Percentiles rank a stretch among this genome's conserved stretches.
These are phyloP conservation scores for Ottelia alismoides DNA, from an alignment of 106 monocot species.

Conservation along the genomic window DNA sequence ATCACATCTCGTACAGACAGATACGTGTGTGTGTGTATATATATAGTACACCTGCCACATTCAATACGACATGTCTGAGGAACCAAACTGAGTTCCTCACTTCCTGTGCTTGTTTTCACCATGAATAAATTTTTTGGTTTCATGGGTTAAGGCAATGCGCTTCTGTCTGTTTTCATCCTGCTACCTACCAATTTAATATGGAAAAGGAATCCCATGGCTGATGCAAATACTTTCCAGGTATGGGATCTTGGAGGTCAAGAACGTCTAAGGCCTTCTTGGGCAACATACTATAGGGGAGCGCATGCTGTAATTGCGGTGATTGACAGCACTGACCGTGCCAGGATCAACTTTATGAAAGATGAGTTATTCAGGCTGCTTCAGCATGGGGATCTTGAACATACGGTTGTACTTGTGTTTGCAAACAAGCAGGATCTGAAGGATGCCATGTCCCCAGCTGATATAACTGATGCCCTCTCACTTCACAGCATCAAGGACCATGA, in stretches of 20 bases:
- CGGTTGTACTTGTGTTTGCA: slow-evolving; percentile 85
- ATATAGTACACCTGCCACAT: too few relatives aligned
- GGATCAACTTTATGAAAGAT: slow-evolving; percentile 85
- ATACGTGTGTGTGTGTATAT: too few relatives aligned
- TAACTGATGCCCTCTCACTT: slow-evolving; percentile 86
- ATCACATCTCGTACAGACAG: too few relatives aligned
- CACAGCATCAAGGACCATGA: slow-evolving; percentile 97
- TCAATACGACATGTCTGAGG: too few relatives aligned
- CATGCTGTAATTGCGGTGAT: slow-evolving; percentile 88
- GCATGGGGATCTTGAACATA: slow-evolving; percentile 65
- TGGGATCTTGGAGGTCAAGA: slow-evolving; percentile 99
- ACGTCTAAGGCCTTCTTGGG: slow-evolving; percentile 71
- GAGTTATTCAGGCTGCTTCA: slow-evolving; percentile 82
- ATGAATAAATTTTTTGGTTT: too few relatives aligned
- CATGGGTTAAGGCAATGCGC: too few relatives aligned
- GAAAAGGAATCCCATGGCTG: too few relatives aligned
- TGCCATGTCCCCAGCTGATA: slow-evolving; percentile 94
- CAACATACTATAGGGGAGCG: slow-evolving; percentile 85
- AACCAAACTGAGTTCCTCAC: too few relatives aligned
- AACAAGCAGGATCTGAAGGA: slow-evolving; percentile 99
- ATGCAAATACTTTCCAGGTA: too few relatives aligned
- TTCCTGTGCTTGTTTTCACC: too few relatives aligned
- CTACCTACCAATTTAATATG: too few relatives aligned
- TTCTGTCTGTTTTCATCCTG: too few relatives aligned
- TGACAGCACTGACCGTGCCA: slow-evolving; percentile 84